Evolutionary conservation across 345 rosid genomes (phyloP).

Genomic region (Rhodomyrtus tomentosa): DNA sequence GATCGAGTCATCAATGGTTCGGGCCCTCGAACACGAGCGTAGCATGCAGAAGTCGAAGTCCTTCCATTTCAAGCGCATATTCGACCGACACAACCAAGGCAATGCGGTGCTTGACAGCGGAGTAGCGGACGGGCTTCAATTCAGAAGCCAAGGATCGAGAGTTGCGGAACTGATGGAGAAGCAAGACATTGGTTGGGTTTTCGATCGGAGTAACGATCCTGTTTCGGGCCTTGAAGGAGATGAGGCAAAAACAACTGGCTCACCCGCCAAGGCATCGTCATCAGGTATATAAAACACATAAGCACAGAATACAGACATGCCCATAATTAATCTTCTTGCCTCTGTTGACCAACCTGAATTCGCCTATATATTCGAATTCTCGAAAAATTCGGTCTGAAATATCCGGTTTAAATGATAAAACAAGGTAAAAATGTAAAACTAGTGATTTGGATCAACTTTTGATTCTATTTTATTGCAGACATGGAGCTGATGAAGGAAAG

Average conservation of each 20-base stretch:
- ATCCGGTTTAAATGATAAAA: background rate
- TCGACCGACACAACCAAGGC: constrained; percentile 21
- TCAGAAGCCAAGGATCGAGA: constrained; percentile 1
- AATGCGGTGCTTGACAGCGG: background rate
- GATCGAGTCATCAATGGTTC: constrained; percentile 33
- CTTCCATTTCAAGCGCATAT: constrained; percentile 29
- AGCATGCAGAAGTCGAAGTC: constrained; percentile 43
- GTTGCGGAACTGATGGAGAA: background rate
- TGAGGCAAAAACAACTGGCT: background rate
- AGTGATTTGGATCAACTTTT: background rate
- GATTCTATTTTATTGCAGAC: constrained; percentile 13
- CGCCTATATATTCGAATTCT: background rate
- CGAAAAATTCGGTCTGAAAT: background rate
- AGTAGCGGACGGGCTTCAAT: background rate
- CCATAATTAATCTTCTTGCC: background rate
- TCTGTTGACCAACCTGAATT: background rate
- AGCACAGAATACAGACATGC: background rate
- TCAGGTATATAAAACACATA: background rate
- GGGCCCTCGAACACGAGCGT: constrained; percentile 37
- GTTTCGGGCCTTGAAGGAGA: background rate
- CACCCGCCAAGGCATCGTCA: background rate
- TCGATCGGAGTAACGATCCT: background rate
- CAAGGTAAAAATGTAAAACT: background rate
- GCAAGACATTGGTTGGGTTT: background rate
- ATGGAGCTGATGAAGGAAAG: constrained; percentile 56